phyloP scores from a whole-genome alignment of 2,329 filamentous ascomycete genomes.

The Pseudogymnoascus sp. region DNA sequence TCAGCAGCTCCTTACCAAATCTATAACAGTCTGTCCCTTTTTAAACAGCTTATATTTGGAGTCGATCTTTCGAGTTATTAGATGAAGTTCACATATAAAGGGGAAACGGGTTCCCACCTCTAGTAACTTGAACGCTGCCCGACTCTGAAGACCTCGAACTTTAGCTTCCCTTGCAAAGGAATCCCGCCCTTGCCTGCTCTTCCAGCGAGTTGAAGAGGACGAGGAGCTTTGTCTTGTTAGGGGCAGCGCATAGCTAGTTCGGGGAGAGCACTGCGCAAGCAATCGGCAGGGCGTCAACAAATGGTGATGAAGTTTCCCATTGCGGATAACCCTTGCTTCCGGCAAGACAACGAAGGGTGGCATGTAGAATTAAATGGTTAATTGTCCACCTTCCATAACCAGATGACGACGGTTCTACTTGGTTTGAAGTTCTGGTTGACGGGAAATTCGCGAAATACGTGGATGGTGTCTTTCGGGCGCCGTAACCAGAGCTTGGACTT shows the following conservation, averaged over 20 bases:
- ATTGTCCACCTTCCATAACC: neutral
- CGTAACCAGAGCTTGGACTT: neutral
- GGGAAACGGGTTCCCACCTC: slow-evolving; percentile 48
- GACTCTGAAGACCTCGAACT: slow-evolving; percentile 74
- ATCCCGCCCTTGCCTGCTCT: slow-evolving; percentile 69
- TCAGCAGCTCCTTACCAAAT: slow-evolving; percentile 57
- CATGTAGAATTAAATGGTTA: slow-evolving; percentile 7
- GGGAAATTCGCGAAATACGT: slow-evolving; percentile 1
- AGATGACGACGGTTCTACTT: neutral
- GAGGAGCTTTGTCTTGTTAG: slow-evolving; percentile 14
- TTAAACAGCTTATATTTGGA: slow-evolving; percentile 72
- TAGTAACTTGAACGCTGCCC: slow-evolving; percentile 87
- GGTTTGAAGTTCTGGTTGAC: neutral
- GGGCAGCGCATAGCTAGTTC: neutral
- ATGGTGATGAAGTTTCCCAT: neutral
- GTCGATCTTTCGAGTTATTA: slow-evolving; percentile 57
- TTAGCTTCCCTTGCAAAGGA: slow-evolving; percentile 66
- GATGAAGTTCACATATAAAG: neutral
- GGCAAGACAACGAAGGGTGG: slow-evolving; percentile 2
- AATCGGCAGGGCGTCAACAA: neutral
- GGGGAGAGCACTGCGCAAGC: neutral
- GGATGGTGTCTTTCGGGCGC: neutral
- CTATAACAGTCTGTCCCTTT: slow-evolving; percentile 76
- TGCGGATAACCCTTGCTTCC: slow-evolving; percentile 3
- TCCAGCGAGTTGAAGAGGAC: slow-evolving; percentile 72